Evolutionary conservation across 1,139 yeast species (phyloP).

Genomic region (Meyerozyma smithsonii): DNA sequence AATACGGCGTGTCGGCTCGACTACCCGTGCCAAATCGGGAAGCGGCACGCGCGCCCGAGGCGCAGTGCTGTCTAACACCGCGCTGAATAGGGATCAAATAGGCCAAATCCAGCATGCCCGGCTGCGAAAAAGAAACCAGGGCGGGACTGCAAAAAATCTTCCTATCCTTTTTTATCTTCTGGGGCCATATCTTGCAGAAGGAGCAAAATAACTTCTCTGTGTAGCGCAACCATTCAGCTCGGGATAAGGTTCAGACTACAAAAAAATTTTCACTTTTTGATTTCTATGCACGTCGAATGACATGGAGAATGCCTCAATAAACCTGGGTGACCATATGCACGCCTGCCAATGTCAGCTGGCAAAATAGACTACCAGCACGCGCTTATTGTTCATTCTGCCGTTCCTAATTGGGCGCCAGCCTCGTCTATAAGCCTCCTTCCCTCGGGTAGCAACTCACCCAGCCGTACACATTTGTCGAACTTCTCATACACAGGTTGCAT

Average conservation of each 20-base stretch:
- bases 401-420: neutral
- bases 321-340: neutral
- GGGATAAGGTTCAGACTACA: no score
- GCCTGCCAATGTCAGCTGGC: neutral
- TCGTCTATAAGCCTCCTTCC: neutral
- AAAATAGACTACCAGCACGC: neutral
- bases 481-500: slow-evolving; percentile 9
- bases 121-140: neutral
- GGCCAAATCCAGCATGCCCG: neutral
- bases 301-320: no score
- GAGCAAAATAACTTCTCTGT: no score
- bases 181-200: no score
- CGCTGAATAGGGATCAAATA: neutral
- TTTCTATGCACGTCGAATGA: no score
- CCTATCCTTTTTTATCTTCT: no score
- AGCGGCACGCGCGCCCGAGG: neutral
- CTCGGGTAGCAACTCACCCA: neutral
- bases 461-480: slow-evolving; percentile 7
- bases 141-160: neutral
- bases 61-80: neutral
- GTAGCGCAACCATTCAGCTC: no score
- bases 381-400: neutral
- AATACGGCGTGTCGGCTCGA: neutral
- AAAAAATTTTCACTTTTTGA: no score
- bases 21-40: neutral